Evolutionary conservation across 2,329 filamentous ascomycete genomes (phyloP).

Genomic region (Colletotrichum sp.): DNA sequence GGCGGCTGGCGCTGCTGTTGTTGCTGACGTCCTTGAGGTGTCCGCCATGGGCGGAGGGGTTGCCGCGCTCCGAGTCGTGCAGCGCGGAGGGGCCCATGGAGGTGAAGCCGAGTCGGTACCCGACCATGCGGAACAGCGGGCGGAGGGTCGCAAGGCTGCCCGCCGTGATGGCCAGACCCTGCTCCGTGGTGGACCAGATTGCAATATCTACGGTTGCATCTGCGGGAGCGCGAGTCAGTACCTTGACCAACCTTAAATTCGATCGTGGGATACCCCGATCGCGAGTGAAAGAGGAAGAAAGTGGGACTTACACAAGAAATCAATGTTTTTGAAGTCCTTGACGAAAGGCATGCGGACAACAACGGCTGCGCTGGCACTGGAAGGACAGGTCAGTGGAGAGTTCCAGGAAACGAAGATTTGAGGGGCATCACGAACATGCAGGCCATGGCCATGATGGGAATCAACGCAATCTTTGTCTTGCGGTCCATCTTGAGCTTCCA

Average conservation of each 20-base stretch:
- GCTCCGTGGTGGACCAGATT: conserved; percentile 54
- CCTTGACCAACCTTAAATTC: background rate
- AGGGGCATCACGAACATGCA: conserved; percentile 50
- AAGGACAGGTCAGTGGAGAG: background rate
- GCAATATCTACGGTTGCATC: conserved; percentile 48
- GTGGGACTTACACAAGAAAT: conserved; percentile 46
- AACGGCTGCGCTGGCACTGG: conserved; percentile 49
- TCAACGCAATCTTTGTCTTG: conserved; percentile 56
- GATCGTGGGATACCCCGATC: background rate
- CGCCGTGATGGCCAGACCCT: conserved; percentile 53
- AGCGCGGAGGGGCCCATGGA: conserved; percentile 12
- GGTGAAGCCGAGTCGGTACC: conserved; percentile 33
- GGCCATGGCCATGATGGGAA: conserved; percentile 60
- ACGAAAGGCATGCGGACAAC: conserved; percentile 46
- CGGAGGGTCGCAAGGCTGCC: conserved; percentile 52
- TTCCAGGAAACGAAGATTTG: background rate
- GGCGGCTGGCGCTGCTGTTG: background rate
- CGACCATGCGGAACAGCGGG: conserved; percentile 43
- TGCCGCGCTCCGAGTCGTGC: background rate
- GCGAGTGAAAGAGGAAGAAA: background rate
- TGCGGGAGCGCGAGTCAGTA: conserved; percentile 17
- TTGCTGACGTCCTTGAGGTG: conserved; percentile 2
- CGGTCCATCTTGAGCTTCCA: conserved; percentile 59
- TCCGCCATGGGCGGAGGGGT: conserved; percentile 6
- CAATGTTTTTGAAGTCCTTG: conserved; percentile 39